Conservation (phyloP, 345 rosid genomes). For the Nasturtium officinale region DNA sequence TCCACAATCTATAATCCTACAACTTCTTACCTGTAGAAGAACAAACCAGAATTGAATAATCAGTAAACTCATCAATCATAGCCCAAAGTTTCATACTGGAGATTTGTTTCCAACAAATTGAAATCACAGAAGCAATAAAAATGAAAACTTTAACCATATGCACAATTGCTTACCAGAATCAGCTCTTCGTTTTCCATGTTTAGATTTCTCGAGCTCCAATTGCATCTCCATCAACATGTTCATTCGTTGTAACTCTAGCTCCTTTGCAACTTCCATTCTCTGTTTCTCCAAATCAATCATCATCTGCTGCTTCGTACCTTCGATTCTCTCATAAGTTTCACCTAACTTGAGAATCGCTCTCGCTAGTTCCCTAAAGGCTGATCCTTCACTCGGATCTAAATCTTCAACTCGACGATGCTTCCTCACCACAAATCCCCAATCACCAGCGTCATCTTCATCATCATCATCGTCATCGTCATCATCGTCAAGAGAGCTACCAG, state of each 20-base stretch:
- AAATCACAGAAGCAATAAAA: slow-evolving; percentile 12
- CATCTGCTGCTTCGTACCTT: slow-evolving; percentile 62
- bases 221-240: slow-evolving; percentile 71
- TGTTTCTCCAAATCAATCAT: slow-evolving; percentile 81
- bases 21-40: slow-evolving; percentile 38
- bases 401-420: slow-evolving; percentile 48
- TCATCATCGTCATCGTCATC: slow-evolving; percentile 53
- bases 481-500: slow-evolving; percentile 52
- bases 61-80: slow-evolving; percentile 12
- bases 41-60: slow-evolving; percentile 4
- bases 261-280: slow-evolving; percentile 70
- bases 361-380: slow-evolving; percentile 56
- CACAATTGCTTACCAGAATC: slow-evolving; percentile 37
- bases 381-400: slow-evolving; percentile 50
- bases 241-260: slow-evolving; percentile 73
- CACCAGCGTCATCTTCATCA: slow-evolving; percentile 52
- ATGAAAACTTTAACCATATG: slow-evolving; percentile 5
- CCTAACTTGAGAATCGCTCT: slow-evolving; percentile 67
- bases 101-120: not conserved
- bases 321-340: slow-evolving; percentile 69
- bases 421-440: slow-evolving; percentile 49
- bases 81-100: slow-evolving; percentile 4
- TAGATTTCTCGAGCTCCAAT: slow-evolving; percentile 64
- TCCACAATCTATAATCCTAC: slow-evolving; percentile 35
- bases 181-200: slow-evolving; percentile 41